Conservation (phyloP, 2,329 filamentous ascomycete species). For the Aspergillus pseudoterreus region DNA sequence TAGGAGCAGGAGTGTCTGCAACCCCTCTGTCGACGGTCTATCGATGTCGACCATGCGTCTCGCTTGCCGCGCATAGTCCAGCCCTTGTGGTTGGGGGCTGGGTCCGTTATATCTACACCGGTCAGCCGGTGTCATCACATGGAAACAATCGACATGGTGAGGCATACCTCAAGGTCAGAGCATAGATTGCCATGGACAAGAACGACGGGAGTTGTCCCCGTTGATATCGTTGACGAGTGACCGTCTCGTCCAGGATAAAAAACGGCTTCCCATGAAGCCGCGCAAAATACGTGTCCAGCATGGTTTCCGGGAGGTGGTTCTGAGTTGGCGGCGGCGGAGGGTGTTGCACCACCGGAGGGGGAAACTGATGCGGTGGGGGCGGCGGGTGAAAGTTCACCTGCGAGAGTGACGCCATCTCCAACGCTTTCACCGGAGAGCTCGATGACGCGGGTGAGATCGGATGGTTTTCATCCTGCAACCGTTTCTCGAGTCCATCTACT, state of each 20-base stretch:
- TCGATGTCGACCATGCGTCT: constrained; percentile 71
- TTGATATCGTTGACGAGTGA: constrained; percentile 68
- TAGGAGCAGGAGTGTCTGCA: constrained; percentile 73
- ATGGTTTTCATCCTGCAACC: constrained; percentile 66
- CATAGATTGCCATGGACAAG: constrained; percentile 52
- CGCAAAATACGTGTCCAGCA: constrained; percentile 75
- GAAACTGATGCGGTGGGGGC: constrained; percentile 14
- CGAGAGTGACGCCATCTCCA: constrained; percentile 3
- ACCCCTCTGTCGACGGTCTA: constrained; percentile 72
- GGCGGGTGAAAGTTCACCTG: constrained; percentile 8
- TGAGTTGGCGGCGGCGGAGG: constrained; percentile 34
- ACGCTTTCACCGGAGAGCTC: constrained; percentile 38
- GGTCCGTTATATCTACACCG: constrained; percentile 64
- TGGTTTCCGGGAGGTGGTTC: constrained; percentile 54
- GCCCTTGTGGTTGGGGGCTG: constrained; percentile 63
- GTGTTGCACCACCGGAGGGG: constrained; percentile 12
- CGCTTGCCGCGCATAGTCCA: constrained; percentile 69
- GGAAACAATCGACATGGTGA: constrained; percentile 14
- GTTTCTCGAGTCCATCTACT: constrained; percentile 79
- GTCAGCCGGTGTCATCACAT: too few relatives aligned
- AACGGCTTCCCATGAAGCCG: constrained; percentile 79
- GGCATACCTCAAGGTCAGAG: constrained; percentile 58
- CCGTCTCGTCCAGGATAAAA: constrained; percentile 73
- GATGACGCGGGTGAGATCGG: constrained; percentile 42
- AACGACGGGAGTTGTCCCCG: constrained; percentile 58